Conservation (phyloP, 2,329 filamentous ascomycete genomes). For the Stenocarpella maydis region DNA sequence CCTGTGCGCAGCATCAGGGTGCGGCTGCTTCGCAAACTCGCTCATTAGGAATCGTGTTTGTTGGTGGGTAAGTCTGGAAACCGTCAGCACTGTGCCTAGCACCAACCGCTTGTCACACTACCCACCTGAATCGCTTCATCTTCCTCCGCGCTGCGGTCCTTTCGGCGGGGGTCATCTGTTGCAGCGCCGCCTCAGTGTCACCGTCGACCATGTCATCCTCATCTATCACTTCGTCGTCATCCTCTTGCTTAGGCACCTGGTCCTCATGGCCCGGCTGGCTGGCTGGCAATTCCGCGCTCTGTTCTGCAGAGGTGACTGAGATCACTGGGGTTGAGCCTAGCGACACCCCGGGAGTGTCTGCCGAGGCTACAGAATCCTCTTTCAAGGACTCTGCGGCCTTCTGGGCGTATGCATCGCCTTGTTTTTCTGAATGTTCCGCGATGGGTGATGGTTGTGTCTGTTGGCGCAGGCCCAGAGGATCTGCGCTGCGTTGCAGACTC, state of each 20-base stretch:
- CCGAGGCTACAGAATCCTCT: slow-evolving; percentile 51
- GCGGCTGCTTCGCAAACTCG: slow-evolving; percentile 93
- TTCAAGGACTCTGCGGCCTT: slow-evolving; percentile 48
- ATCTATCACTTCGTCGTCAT: slow-evolving; percentile 61
- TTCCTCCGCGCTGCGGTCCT: slow-evolving; percentile 66
- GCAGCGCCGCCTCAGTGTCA: slow-evolving; percentile 52
- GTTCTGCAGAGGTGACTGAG: slow-evolving; percentile 49
- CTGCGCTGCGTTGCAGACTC: slow-evolving; percentile 47
- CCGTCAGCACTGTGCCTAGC: slow-evolving; percentile 45
- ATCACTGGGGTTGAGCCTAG: slow-evolving; percentile 51
- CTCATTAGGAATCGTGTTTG: slow-evolving; percentile 98
- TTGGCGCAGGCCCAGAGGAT: slow-evolving; percentile 52
- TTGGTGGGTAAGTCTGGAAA: slow-evolving; percentile 83
- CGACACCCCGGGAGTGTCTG: slow-evolving; percentile 50
- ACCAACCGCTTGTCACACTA: slow-evolving; percentile 13
- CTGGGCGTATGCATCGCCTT: slow-evolving; percentile 46
- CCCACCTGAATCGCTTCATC: slow-evolving; percentile 83
- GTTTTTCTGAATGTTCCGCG: slow-evolving; percentile 46
- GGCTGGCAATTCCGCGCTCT: slow-evolving; percentile 45
- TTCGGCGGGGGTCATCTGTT: slow-evolving; percentile 63
- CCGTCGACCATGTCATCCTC: slow-evolving; percentile 66
- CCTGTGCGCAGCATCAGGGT: slow-evolving; percentile 89
- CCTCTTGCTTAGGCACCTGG: slow-evolving; percentile 53
- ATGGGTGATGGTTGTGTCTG: slow-evolving; percentile 50
- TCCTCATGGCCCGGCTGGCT: slow-evolving; percentile 49